Base-by-base conservation (phyloP, 2,329 filamentous ascomycete species). In the Metarhizium robertsii region DNA sequence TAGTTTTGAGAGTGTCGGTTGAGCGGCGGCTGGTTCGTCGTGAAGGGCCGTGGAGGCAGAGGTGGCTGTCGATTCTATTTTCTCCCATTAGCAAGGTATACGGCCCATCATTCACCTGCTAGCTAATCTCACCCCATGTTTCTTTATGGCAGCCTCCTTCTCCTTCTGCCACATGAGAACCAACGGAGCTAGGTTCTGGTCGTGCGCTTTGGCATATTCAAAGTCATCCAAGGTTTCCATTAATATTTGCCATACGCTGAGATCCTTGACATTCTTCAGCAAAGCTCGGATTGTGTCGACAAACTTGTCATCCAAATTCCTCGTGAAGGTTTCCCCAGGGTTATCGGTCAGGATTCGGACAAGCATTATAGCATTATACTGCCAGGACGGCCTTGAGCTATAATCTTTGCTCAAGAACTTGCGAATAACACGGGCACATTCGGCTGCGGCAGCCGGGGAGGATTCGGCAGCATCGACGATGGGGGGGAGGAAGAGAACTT, bases 351-450 rank as follows among this genome's bases (percentile, higher is more conserved):
- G 76, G 65, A 99, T 99, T 59, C 92, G 87, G 62, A 95, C 79
- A 55, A 99, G 81, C 94, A 97, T 97, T 65, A 97, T 85, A 60
- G 90, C 87, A 73, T 97, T 96, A 79, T 96, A 97, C 71, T 97
- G 92, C 62, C 86, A 84, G 64, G 88, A 84, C 10, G 89, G 77
- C 49, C 75, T 76, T 30, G 71, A 67, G 63, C 72, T 83, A 71
- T 89, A 84, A 49, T 92, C 87, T 61, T 85, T 86, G 63, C 83
- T 79, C 57, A 99, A 76, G 69, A 86, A 92, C 69, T 90, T 92
- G 67, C 90, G 87, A 66, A 97, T 90, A 61, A 87, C 78, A 61
- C 82, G 76, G 52, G 91, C 90, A 63, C 89, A 90, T 64, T 92
- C 88, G 60, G 86, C 84, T 29, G 92, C 92, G 6, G 94, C 94